Conservation (phyloP, 148 eudicot species). For the Nyssa sinensis region DNA sequence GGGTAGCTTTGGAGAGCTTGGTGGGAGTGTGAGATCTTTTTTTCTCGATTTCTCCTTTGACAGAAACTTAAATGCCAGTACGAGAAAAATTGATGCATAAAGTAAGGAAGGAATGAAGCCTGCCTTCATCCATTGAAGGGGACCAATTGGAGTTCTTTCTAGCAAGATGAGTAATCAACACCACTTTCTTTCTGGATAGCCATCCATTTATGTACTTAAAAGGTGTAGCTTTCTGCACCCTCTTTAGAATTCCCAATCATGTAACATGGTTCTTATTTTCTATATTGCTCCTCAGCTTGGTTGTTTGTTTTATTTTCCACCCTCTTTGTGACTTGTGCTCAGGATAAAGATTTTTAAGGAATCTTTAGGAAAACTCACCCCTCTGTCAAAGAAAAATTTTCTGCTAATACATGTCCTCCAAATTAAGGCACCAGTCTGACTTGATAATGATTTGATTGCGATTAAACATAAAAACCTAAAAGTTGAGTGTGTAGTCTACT, state of each 20-base stretch:
- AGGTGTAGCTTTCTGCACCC: not conserved
- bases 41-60: slow-evolving; percentile 1
- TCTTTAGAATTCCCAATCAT: not conserved
- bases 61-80: not conserved
- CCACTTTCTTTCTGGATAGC: not conserved
- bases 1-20: too few relatives aligned
- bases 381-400: too few relatives aligned
- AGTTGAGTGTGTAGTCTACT: too few relatives aligned
- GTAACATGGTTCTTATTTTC: not conserved
- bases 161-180: not conserved
- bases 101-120: slow-evolving; percentile 11
- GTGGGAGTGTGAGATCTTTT: slow-evolving; percentile 33
- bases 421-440: too few relatives aligned
- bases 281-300: not conserved
- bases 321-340: too few relatives aligned
- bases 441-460: too few relatives aligned
- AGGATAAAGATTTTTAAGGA: too few relatives aligned
- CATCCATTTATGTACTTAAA: not conserved
- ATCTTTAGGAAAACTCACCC: too few relatives aligned
- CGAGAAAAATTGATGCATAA: slow-evolving; percentile 13
- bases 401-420: too few relatives aligned
- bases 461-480: too few relatives aligned
- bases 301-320: not conserved
- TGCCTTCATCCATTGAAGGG: slow-evolving; percentile 13
- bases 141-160: not conserved